Conservation (phyloP, 768 basidiomycete species). For the Hericium rajendrae region DNA sequence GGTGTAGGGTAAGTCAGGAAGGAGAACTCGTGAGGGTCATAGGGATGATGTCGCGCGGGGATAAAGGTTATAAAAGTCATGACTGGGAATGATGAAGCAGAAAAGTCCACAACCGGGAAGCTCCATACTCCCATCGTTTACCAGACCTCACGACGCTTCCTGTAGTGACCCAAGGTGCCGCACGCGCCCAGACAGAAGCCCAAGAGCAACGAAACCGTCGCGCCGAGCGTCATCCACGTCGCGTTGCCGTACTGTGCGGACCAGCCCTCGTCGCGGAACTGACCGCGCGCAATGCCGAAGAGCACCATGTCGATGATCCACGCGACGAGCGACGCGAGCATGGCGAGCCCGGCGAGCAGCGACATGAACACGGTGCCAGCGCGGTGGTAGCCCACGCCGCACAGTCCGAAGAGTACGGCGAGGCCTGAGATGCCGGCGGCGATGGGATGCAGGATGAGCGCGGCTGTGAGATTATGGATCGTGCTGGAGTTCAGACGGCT, state of each 20-base stretch:
- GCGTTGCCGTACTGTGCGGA: constrained; percentile 65
- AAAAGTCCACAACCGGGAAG: no score
- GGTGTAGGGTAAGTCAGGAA: no score
- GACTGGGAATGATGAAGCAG: no score
- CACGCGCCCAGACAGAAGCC: constrained; percentile 58
- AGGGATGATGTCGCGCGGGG: no score
- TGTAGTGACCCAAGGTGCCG: constrained; percentile 61
- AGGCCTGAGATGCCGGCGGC: constrained; percentile 61
- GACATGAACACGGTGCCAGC: constrained; percentile 72
- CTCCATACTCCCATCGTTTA: constrained; percentile 2
- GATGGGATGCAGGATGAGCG: constrained; percentile 74
- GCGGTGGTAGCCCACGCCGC: constrained; percentile 54
- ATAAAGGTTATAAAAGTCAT: no score
- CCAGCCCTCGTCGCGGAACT: constrained; percentile 39
- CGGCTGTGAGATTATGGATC: constrained; percentile 62
- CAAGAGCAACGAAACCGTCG: constrained; percentile 54
- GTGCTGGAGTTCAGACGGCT: constrained; percentile 37
- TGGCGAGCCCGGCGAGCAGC: constrained; percentile 53
- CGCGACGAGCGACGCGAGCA: constrained; percentile 55
- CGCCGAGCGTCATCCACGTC: constrained; percentile 74
- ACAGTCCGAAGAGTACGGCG: constrained; percentile 59
- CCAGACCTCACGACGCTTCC: constrained; percentile 22
- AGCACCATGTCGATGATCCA: constrained; percentile 77
- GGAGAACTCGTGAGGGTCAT: no score
- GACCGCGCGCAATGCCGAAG: constrained; percentile 59